Base-by-base conservation (phyloP, 2,329 filamentous ascomycete genomes). In the Penicillium sp. region DNA sequence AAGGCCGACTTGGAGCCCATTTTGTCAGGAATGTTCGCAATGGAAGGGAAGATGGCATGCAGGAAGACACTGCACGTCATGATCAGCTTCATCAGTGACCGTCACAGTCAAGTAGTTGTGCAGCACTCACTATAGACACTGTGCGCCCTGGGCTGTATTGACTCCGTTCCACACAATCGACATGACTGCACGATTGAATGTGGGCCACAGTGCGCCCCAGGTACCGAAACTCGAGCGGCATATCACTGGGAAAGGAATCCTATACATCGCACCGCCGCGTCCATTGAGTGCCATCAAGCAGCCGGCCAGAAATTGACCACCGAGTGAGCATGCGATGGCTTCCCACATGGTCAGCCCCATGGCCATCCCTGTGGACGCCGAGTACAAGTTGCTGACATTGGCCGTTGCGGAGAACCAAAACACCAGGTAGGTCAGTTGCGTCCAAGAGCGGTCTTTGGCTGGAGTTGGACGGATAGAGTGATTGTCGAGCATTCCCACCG, bases 331-430 rank as follows among this genome's bases (percentile, higher is more conserved):
- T 32, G 52, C 69, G 18, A 76, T 43, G 10, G 66, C 64, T 49
- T 76, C 72, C 73, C 73, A 77, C 64, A 75, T 73, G 27, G 63
- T 69, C 15, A 77, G 55, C 7, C 73, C 73, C 7, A 69, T 46
- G 2, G 69, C 57, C 49, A 69, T 64, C 2, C 62, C 68, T 4
- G 68, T 62, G 4, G 63, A 64, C 2, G 62, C 62, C 10, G 63
- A 57, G 52, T 72, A 68, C 55, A 67, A 61, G 40, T 64, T 65
- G 16, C 62, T 62, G 4, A 68, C 64, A 15, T 66, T 67, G 19
- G 64, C 63, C 6, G 57, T 50, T 7, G 51, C 45, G 7, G 66
- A 66, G 49, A 71, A 70, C 69, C 69, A 72, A 43, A 71, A 71
- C 4, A 59, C 59, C 4, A 69, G 50, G 46, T 71, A 73, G 0